Base-by-base conservation (phyloP, 2,329 filamentous ascomycete species). In the Exophiala lecanii-corni region DNA sequence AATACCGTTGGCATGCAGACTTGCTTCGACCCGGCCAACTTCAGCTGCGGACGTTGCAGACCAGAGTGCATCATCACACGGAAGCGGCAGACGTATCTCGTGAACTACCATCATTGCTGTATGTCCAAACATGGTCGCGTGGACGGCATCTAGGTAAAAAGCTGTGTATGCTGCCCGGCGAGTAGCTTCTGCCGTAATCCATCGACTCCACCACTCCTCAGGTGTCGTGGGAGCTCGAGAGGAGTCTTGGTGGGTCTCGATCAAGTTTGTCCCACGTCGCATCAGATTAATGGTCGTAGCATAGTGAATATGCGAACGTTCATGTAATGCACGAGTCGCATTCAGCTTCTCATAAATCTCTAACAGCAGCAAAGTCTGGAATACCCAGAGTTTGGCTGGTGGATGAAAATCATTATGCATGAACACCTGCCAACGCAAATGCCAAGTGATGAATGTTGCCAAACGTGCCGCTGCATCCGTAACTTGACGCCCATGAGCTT, bases 261-360 rank as follows among this genome's bases (percentile, higher is more conserved):
- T 89, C 10, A 97, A 70, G 2, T 89, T 94, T 56, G 88, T 85
- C 4, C 91, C 91, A 56, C 91, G 79, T 20, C 91, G 83, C 91
- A 97, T 96, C 46, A 97, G 70, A 0, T 89, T 94, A 50, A 97
- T 81, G 0, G 89, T 95, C 0, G 91, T 95, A 9, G 89, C 89
- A 61, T 97, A 91, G 58, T 96, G 91, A 32, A 97, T 94, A 56
- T 96, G 89, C 1, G 91, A 89, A 51, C 91, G 78, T 65, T 97
- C 91, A 63, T 97, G 91, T 19, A 96, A 71, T 47, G 86, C 82
- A 50, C 89, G 78, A 1, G 89, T 94, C 30, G 88, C 92, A 63
- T 89, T 96, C 84, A 95, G 89, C 72, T 97, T 97, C 68, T 97
- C 91, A 58, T 94, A 96, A 1, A 94, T 70, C 62, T 97, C 91